Base-by-base conservation (phyloP, 1,139 yeast genomes). In the Suhomyces choctaworum region DNA sequence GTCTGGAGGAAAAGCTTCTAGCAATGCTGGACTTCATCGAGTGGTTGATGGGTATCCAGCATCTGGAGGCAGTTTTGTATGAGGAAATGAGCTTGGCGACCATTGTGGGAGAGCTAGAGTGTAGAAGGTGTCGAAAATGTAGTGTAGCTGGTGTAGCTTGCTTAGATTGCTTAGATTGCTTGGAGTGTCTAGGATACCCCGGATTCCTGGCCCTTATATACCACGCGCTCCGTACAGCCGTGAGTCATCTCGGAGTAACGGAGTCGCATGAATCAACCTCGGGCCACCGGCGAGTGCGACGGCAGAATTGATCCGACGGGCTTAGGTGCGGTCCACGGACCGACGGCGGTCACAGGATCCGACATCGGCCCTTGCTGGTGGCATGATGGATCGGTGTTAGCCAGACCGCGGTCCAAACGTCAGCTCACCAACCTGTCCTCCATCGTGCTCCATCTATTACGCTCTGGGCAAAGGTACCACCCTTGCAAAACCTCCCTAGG, bases 21-120 rank as follows among this genome's bases (percentile, higher is more conserved):
- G 43, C 37, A 22, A 42, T 34, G 40, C 31, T 40, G 16, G 34
- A 19, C 30, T 37, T 37, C 28, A 41, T 30, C 25, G 38, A 23
- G 31, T 45, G 50, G 41, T 44, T 42, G 29, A 42, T 37, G 36
- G 75, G 74, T 17, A 70, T 50, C 73, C 74, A 70, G 47, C 73
- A 68, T 48, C 73, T 65, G 35, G 73, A 54, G 41, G 74, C 73
- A 35, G 75, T 67, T 50, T 62, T 66, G 54, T 59, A 64, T 22
- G 66, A 50, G 28, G 70, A 52, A 28, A 69, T 57, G 27, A 67
- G 59, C 50, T 64, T 66, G 23, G 37, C 37, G 27, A 36, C 55
- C 70, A 65, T 66, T 23, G 36, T 32, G 22, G 7, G 14, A 5
- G 11, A 16, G 13, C 19, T 11, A 5, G 24, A 12, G 30, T 24